Base-by-base conservation (phyloP, 2,329 filamentous ascomycete species). In the Drechslerella coelobrocha region DNA sequence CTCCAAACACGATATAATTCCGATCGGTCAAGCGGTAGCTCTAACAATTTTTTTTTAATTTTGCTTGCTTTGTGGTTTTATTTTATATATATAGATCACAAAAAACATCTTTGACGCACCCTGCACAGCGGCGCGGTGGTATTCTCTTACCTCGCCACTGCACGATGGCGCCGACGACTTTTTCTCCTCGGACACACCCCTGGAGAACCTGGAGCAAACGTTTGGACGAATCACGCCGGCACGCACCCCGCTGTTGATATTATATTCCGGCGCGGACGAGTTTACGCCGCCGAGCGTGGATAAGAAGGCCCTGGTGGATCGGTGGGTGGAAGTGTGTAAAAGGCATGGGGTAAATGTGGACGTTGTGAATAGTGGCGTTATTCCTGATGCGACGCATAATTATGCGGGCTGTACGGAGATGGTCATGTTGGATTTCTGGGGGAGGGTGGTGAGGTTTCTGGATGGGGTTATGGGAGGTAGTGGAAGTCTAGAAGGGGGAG, bases 101-200 rank as follows among this genome's bases (percentile, higher is more conserved):
- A 47, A 73, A 14, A 61, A 74, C 3, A 75, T 79, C 41, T 78
- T 78, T 39, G 71, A 75, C 1, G 79, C 79, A 0, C 83, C 84
- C 0, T 78, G 88, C 2, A 83, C 80, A n/a, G 85, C 86, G 6
- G 80, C 80, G 48, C 78, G 87, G 43, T 88, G 86, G 77, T 76
- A 87, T 34, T 85, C 84, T 50, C 79, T 89, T 5, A 80, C 83
- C 0, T 84, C 82, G 21, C 84, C 84, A 0, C 80, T 81, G 50
- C 78, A 81, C 54, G 82, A 86, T 3, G 89, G 88, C 8, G 88
- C 90, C 66, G 92, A 97, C 77, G 92, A 96, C 77, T 91, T 89
- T 76, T 96, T 96, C 80, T 92, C 89, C n/a, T 87, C 86, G 1
- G 89, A 94, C 76, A 80, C 94, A n/a, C 78, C 81, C 0, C 83